phyloP scores from a whole-genome alignment of 2,329 filamentous ascomycete species.

The Xylariaceae sp. region DNA sequence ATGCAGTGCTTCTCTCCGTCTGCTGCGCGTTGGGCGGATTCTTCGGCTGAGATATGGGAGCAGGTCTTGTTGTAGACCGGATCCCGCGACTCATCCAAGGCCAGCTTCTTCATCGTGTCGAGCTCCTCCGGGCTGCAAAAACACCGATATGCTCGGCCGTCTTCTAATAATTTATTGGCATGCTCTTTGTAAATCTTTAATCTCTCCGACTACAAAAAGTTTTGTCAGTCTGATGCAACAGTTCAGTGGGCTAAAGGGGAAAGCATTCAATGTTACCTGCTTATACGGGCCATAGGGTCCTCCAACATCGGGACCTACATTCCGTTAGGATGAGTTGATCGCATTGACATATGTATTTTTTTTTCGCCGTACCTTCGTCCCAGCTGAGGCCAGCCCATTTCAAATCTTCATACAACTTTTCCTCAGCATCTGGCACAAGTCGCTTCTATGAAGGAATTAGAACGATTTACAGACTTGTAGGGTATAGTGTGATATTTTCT shows the following conservation, averaged over 20 bases:
- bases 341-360: not conserved
- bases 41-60: slow-evolving; percentile 55
- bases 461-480: not conserved
- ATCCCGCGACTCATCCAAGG: slow-evolving; percentile 46
- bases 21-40: slow-evolving; percentile 65
- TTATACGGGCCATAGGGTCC: slow-evolving; percentile 81
- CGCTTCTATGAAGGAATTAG: slow-evolving; percentile 54
- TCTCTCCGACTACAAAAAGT: slow-evolving; percentile 62
- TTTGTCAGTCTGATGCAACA: not conserved
- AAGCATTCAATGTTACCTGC: slow-evolving; percentile 49
- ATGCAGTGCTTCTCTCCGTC: slow-evolving; percentile 69
- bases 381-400: slow-evolving; percentile 84
- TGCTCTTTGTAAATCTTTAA: slow-evolving; percentile 66
- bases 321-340: slow-evolving; percentile 12
- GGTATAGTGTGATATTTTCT: no score
- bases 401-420: slow-evolving; percentile 70
- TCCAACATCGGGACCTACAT: slow-evolving; percentile 66
- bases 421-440: slow-evolving; percentile 72
- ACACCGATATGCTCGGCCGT: slow-evolving; percentile 80
- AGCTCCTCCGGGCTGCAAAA: slow-evolving; percentile 77
- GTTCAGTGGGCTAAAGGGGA: not conserved
- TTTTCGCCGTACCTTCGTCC: slow-evolving; percentile 67
- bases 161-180: slow-evolving; percentile 60
- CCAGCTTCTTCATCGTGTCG: slow-evolving; percentile 57
- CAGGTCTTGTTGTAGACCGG: slow-evolving; percentile 61